A percentile compares a stretch with the other conserved stretches of the same genome.
phyloP scores from a whole-genome alignment of 257 asterid genomes.

The Buddleja alternifolia region DNA sequence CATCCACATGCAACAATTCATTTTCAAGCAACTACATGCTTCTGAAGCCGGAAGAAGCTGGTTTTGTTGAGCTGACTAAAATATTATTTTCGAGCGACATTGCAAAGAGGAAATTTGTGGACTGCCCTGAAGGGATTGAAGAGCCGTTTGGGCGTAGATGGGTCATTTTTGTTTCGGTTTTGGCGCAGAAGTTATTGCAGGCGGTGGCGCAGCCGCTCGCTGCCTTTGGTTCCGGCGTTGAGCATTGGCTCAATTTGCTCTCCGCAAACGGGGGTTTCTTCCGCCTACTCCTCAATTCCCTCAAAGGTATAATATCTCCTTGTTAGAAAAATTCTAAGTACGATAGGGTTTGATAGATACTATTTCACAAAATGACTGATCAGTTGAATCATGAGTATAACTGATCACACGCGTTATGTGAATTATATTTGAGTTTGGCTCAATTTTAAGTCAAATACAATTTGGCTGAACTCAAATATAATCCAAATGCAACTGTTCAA shows the following conservation, averaged over 20 bases:
- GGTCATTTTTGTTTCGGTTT: slow-evolving; percentile 41
- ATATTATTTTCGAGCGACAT: slow-evolving; percentile 39
- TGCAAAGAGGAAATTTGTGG: slow-evolving; percentile 38
- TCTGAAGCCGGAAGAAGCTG: slow-evolving; percentile 43
- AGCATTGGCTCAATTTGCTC: slow-evolving; percentile 62
- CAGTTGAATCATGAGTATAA: no score
- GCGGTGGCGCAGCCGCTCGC: slow-evolving; percentile 43
- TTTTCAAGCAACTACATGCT: slow-evolving; percentile 47
- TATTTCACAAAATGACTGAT: no score
- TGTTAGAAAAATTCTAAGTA: no score
- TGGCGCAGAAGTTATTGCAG: slow-evolving; percentile 43
- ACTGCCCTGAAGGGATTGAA: slow-evolving; percentile 33
- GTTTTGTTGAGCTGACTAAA: slow-evolving; percentile 28
- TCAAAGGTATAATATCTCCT: slow-evolving; percentile 34
- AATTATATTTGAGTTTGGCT: no score
- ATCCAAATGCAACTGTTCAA: no score
- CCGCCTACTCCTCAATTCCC: slow-evolving; percentile 27
- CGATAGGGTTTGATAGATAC: no score
- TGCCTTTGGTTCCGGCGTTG: slow-evolving; percentile 41
- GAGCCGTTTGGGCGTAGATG: slow-evolving; percentile 50
- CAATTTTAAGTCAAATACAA: no score
- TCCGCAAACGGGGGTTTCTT: slow-evolving; percentile 43
- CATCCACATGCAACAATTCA: slow-evolving; percentile 42
- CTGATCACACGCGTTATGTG: no score
- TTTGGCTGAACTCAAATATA: no score